Conservation (phyloP, 2,329 filamentous ascomycete species). For the Blumeria graminis region DNA sequence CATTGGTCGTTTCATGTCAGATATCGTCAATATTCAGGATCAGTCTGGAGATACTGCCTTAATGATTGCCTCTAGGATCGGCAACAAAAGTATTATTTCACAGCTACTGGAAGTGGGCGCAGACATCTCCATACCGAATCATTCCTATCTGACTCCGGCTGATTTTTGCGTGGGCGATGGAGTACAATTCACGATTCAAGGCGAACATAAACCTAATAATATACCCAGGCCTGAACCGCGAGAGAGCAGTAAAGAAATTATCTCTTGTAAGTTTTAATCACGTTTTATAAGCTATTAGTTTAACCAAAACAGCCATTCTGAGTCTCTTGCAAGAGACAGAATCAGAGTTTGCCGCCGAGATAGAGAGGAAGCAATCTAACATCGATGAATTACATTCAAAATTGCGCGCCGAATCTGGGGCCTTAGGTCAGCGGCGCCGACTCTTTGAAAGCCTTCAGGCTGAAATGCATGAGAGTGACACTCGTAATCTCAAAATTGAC, state of each 20-base stretch:
- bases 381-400: constrained; percentile 63
- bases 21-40: constrained; percentile 90
- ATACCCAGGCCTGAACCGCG: constrained; percentile 28
- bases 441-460: constrained; percentile 46
- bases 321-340: constrained; percentile 60
- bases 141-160: constrained; percentile 66
- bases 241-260: constrained; percentile 58
- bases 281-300: constrained; percentile 2
- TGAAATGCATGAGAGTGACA: constrained; percentile 37
- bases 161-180: constrained; percentile 72
- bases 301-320: constrained; percentile 42
- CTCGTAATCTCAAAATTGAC: constrained; percentile 41
- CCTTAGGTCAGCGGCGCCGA: constrained; percentile 54
- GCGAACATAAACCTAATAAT: constrained; percentile 23
- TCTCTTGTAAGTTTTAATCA: constrained; percentile 37
- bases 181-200: constrained; percentile 24
- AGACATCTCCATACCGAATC: constrained; percentile 75
- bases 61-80: constrained; percentile 79
- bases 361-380: constrained; percentile 60
- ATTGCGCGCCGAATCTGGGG: constrained; percentile 56
- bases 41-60: constrained; percentile 85
- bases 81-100: constrained; percentile 86
- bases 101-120: constrained; percentile 88
- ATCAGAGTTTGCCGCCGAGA: constrained; percentile 53
- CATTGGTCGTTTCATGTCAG: constrained; percentile 79